Evolutionary conservation across 768 basidiomycete genomes (phyloP), one percentile per base, ranked within the genome.

Genomic region (Lentinus tigrinus): DNA sequence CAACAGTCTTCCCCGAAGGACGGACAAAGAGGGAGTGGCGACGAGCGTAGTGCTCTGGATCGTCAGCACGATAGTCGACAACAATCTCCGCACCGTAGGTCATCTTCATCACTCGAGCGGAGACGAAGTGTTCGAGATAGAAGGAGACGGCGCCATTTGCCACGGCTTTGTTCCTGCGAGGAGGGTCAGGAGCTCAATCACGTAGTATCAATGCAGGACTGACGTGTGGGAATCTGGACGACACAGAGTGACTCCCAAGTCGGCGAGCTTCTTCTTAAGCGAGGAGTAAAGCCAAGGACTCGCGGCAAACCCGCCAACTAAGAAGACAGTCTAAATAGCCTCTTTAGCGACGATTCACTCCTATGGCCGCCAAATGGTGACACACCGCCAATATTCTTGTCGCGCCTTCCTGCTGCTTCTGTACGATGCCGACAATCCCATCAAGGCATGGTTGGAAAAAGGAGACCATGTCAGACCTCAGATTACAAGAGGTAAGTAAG

Each of bases 231-330:
- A 84, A 65, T 92, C 89, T 4, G 89, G 90, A 52, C 89, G 73
- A 67, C 82, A 88, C 53, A 92, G 83, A 7, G 77, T 78, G 47
- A 91, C 76, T 24, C 75, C 74, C 39, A 80, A 72, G 0, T 80
- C 74, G 3, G 72, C 74, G 13, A 91, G 79, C 21, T 82, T 81
- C 60, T 84, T 83, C 73, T 89, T 85, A 16, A 91, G 76, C 67
- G 90, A 86, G 21, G 77, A 67, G 68, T 88, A 90, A 24, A 91
- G 74, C 87, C 88, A 91, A 0, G 88, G 86, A 58, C 85, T 89
- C 0, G 89, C 88, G 1, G 90, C 90, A 63, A 89, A 92, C 47
- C 90, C 90, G 64, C 90, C 89, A 14, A 92, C 90, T 19, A 92
- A 73, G 74, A 89, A 91, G 4, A 91, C 82, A 16, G 85, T 87